Base-by-base conservation (phyloP, 352 stramenopile genomes). In the Phytophthora europaea region DNA sequence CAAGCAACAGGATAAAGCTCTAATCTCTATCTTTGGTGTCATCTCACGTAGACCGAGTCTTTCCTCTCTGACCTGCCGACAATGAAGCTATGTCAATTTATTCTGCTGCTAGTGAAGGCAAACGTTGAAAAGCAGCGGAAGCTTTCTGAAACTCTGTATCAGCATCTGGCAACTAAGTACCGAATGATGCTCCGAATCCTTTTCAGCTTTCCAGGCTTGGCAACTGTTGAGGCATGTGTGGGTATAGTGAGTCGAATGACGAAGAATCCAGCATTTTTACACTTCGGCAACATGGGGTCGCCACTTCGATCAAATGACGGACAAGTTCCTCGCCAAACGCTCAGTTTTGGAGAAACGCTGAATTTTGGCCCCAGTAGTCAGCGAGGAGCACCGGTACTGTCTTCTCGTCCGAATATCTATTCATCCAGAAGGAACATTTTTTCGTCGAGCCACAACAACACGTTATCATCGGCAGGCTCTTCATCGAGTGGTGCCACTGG, bases 51-150 rank as follows among this genome's bases (percentile, higher is more conserved):
- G 88, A 84, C 82, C 6, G 78, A 84, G 38, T 71, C 69, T 34
- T 92, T 85, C 62, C 70, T 93, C n/a, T 85, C 85, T 3, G 87
- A 94, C 59, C 57, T 95, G 6, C 84, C 87, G 5, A 90, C 83
- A 6, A 95, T 95, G 88, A 93, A 92, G 52, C 58, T 94, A 47
- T 92, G 84, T 22, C 82, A 91, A 53, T 82, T 95, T n/a, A 80
- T 94, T 33, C 48, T 94, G n/a, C 51, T 74, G 34, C 63, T 95
- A 28, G 75, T 95, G 45, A 93, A 85, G 63, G 81, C 77, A 3
- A 88, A 91, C 56, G 73, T 78, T 2, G 77, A 90, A n/a, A 89
- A 90, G 38, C 87, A 94, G 58, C 75, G 81, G 26, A 79, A 90
- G 55, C 61, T 92, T 8, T 89, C 84, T 6, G 81, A 92, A 52